Base-by-base conservation (phyloP, 805 yeast genomes). In the Candida hispaniensis region DNA sequence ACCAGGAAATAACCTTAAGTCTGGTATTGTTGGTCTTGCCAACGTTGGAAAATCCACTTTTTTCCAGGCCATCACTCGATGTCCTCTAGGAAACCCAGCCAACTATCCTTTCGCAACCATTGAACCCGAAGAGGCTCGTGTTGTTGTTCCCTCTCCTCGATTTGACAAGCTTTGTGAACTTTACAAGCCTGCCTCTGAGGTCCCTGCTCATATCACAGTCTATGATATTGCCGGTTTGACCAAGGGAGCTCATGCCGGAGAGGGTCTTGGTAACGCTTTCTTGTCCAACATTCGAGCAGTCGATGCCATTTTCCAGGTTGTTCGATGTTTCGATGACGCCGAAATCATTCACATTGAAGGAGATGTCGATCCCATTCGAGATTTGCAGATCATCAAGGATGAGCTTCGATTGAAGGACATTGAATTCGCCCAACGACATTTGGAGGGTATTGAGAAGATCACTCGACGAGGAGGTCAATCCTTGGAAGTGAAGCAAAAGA, bases 151-250 rank as follows among this genome's bases (percentile, higher is more conserved):
- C 50, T 81, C 94, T 42, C 71, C 79, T 43, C 75, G 94, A 58
- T 75, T 91, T 52, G 93, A 88, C 51, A 70, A 67, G 43, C 69
- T 91, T 35, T 69, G 71, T 50, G 71, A 71, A 34, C 61, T 79
- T 51, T 91, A 83, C 69, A 57, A 60, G 55, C 88, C 96, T 42
- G 79, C 82, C 51, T 71, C 79, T 49, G 74, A 74, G 55, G 85
- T 88, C 41, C 96, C 96, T 41, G 95, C 97, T 11, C 77, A 69
- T 55, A 74, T 88, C 60, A 88, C 96, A 40, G 75, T 91, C 41
- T 85, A 81, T 54, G 98, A 91, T 64, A 91, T 91, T 61, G 98
- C 98, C 41, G 98, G 98, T 60, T 69, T 91, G 57, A 88, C 97
- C 46, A 82, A 82, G 63, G 96, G 95, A 63, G 96, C 97, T 22